phyloP scores from a whole-genome alignment of 2,329 filamentous ascomycete species.

The Moelleriella libera region DNA sequence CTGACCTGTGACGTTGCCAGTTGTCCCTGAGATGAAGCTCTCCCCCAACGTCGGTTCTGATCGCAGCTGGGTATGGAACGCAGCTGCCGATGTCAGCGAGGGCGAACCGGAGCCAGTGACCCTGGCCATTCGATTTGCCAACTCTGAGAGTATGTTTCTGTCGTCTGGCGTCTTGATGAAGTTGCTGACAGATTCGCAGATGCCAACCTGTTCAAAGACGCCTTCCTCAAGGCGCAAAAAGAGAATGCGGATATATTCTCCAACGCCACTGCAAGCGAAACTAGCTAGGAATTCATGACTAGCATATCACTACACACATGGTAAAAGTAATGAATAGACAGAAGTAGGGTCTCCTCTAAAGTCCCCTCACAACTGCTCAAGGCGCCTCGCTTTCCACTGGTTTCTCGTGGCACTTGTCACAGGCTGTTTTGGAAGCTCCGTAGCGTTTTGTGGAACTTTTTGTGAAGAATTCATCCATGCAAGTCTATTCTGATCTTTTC shows the following conservation, averaged over 20 bases:
- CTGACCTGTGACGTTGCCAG: conserved; percentile 26
- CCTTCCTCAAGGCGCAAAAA: conserved; percentile 91
- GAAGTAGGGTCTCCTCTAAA: no score
- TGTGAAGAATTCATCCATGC: no score
- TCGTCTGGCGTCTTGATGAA: not conserved
- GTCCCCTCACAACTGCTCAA: no score
- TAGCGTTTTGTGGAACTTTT: no score
- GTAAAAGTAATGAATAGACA: no score
- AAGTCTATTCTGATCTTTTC: no score
- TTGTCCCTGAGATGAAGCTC: conserved; percentile 97
- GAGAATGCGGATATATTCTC: conserved; percentile 84
- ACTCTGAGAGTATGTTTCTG: conserved; percentile 71
- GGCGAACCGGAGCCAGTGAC: conserved; percentile 94
- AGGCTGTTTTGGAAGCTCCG: no score
- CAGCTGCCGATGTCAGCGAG: conserved; percentile 93
- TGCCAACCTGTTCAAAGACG: conserved; percentile 94
- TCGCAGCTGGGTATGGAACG: conserved; percentile 99
- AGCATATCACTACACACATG: no score
- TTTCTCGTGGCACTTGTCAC: no score
- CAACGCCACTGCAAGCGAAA: conserved; percentile 14
- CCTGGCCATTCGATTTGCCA: conserved; percentile 92
- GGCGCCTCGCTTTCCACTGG: no score
- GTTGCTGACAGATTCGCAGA: conserved; percentile 35
- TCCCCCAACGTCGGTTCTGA: conserved; percentile 96
- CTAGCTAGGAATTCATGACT: no score